These are phyloP conservation scores for Xylaria sp. DNA, from an alignment of 2,329 filamentous ascomycete genomes.

Conservation along the genomic window DNA sequence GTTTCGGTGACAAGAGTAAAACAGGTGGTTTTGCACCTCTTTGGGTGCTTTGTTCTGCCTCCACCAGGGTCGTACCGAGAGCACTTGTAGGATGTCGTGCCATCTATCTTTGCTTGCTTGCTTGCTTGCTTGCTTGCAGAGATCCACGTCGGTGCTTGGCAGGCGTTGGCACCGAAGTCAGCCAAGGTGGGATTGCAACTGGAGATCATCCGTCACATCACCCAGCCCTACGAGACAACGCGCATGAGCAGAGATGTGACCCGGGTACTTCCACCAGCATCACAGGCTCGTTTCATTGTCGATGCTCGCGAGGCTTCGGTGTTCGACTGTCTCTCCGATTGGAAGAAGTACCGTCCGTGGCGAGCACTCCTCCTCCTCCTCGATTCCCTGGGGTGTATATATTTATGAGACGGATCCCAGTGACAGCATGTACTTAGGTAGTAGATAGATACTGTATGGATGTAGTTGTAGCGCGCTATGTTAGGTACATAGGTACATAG, in stretches of 20 bases:
- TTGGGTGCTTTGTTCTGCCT: neutral
- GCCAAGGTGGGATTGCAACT: neutral
- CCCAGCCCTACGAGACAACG: slow-evolving; percentile 13
- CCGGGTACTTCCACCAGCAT: neutral
- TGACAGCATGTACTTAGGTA: no score
- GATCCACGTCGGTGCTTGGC: slow-evolving; percentile 21
- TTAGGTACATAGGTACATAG: neutral
- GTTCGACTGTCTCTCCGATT: neutral
- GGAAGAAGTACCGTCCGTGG: neutral
- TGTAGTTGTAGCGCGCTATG: neutral
- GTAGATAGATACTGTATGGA: neutral
- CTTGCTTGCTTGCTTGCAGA: no score
- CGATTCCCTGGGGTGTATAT: neutral
- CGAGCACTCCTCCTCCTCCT: neutral
- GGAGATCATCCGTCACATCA: slow-evolving; percentile 9
- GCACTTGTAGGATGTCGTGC: neutral
- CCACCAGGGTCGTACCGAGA: neutral
- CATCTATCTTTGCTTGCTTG: neutral
- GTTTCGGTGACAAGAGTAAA: neutral
- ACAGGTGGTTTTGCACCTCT: neutral
- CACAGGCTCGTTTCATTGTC: neutral
- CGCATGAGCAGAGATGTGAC: neutral
- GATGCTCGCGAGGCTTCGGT: neutral
- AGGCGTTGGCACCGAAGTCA: slow-evolving; percentile 10
- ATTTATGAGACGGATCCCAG: neutral